Evolutionary conservation across 768 basidiomycete species (phyloP).

Genomic region (Boletales sp.): DNA sequence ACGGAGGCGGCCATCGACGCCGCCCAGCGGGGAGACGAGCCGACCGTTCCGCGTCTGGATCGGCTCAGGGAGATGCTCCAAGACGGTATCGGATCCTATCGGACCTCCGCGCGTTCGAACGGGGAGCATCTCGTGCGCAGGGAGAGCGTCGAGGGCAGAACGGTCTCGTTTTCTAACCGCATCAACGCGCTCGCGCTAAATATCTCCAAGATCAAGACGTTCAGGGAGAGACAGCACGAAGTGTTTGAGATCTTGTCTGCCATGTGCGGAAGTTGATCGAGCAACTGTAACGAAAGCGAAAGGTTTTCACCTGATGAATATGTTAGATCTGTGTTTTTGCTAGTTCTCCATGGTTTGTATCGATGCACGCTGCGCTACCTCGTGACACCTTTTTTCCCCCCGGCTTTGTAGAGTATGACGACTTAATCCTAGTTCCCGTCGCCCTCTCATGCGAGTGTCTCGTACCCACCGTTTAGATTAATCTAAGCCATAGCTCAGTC

Average conservation of each 20-base stretch:
- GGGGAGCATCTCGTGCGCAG: slow-evolving; percentile 31
- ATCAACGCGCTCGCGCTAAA: slow-evolving; percentile 71
- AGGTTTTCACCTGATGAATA: too few relatives aligned
- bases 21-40: slow-evolving; percentile 29
- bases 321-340: too few relatives aligned
- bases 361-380: too few relatives aligned
- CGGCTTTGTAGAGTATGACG: too few relatives aligned
- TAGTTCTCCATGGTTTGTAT: too few relatives aligned
- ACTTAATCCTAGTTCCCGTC: too few relatives aligned
- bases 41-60: slow-evolving; percentile 50
- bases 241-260: slow-evolving; percentile 58
- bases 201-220: slow-evolving; percentile 68
- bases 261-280: slow-evolving; percentile 14
- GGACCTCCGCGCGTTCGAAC: not conserved
- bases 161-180: slow-evolving; percentile 71
- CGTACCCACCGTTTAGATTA: too few relatives aligned
- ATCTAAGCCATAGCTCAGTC: too few relatives aligned
- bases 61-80: slow-evolving; percentile 55
- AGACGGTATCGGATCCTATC: slow-evolving; percentile 50
- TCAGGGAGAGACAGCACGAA: slow-evolving; percentile 64
- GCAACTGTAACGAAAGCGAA: too few relatives aligned
- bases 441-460: too few relatives aligned
- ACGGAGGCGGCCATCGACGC: slow-evolving; percentile 46
- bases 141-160: slow-evolving; percentile 58
- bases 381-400: too few relatives aligned